Evolutionary conservation across 2,329 filamentous ascomycete genomes (phyloP).

Genomic region (Monilinia fructigena): DNA sequence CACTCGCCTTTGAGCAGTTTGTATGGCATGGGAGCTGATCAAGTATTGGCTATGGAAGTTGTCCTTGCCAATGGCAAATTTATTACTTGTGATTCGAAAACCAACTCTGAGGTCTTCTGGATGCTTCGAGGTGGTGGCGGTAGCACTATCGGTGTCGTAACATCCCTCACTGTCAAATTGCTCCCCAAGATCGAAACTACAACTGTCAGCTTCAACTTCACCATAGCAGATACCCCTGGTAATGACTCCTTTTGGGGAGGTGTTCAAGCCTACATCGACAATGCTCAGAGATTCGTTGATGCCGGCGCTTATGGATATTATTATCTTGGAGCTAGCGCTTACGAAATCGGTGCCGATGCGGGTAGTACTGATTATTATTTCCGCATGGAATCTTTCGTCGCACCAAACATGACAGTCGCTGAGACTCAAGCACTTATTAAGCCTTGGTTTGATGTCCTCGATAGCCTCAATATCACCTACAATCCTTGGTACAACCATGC

Average conservation of each 20-base stretch:
- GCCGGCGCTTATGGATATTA: constrained; percentile 38
- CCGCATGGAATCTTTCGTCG: constrained; percentile 35
- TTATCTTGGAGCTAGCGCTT: constrained; percentile 40
- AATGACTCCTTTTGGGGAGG: constrained; percentile 52
- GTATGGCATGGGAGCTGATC: constrained; percentile 60
- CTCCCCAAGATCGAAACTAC: constrained; percentile 43
- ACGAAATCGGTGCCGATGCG: constrained; percentile 39
- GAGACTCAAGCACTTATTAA: constrained; percentile 38
- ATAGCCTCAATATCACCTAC: constrained; percentile 26
- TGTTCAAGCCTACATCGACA: constrained; percentile 50
- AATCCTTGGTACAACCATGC: constrained; percentile 38
- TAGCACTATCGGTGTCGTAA: constrained; percentile 59
- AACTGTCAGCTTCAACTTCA: constrained; percentile 47
- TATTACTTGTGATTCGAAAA: constrained; percentile 28
- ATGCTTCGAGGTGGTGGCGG: constrained; percentile 34
- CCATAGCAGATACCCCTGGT: constrained; percentile 47
- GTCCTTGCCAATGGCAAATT: constrained; percentile 32
- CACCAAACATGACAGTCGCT: constrained; percentile 35
- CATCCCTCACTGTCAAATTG: constrained; percentile 56
- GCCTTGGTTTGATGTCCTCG: constrained; percentile 44
- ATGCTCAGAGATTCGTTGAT: constrained; percentile 45
- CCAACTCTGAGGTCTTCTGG: constrained; percentile 34
- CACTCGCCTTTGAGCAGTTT: constrained; percentile 54
- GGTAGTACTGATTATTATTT: constrained; percentile 28
- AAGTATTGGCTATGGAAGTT: constrained; percentile 40